Base-by-base conservation (phyloP, 2,329 filamentous ascomycete species). In the Cordyceps cicadae region DNA sequence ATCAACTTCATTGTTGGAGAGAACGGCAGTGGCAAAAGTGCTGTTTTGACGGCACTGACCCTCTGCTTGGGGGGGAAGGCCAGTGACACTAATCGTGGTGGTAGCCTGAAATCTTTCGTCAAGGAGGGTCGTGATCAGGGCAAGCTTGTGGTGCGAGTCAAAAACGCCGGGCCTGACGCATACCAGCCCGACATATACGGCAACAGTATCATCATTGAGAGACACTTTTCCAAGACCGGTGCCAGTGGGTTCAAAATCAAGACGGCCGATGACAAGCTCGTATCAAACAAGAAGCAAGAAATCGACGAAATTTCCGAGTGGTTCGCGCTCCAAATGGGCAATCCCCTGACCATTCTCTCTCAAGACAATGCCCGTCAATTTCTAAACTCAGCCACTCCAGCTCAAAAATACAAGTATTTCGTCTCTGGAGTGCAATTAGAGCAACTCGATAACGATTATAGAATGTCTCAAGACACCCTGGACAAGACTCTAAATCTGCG, bases 1-100 rank as follows among this genome's bases (percentile, higher is more conserved):
- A 95, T 99, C 73, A 99, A 99, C 74, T 99, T 99, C 74, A 92
- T 99, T 63, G 92, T 97, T 60, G 94, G 94, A 17, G 92, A 96
- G 72, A 99, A 99, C 70, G 94, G 94, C 37, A 97, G 93, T 70
- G 94, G 94, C 41, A 99, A 99, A 77, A 99, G 94, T 72, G 94
- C 94, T 3, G 88, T 97, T 15, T 77, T 99, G 32, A 97, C 94
- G 0, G 94, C 92, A 5, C 84, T 99, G 65, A 96, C 92, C 0
- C 81, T 99, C 39, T 97, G 94, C 69, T 80, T 99, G n/a, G 94
- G 94, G 63, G 93, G 90, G 21, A 97, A 97, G 73, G 92, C 94
- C 2, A 90, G 90, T 59, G 85, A 90, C 17, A 97, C 94, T 4
- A 97, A 97, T 69, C 88, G 94, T 64, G 94, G 92, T 45, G 89